phyloP scores from a whole-genome alignment of 2,329 filamentous ascomycete genomes.

The Colletotrichum noveboracense region DNA sequence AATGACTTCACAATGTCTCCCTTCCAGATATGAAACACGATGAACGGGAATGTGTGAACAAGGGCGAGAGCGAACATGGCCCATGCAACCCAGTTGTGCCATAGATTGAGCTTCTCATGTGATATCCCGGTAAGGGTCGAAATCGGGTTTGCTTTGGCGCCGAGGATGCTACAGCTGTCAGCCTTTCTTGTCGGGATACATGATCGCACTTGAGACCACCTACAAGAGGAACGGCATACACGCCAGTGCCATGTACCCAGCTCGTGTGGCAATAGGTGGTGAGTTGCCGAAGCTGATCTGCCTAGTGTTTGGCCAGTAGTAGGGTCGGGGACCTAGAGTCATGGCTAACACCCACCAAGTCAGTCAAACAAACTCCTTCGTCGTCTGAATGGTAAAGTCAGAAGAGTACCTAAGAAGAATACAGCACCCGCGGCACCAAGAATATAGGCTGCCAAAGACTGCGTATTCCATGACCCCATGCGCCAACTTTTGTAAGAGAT shows the following conservation, averaged over 20 bases:
- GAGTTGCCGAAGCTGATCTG: conserved; percentile 50
- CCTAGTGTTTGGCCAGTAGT: conserved; percentile 57
- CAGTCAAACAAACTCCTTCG: neutral
- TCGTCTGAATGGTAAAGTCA: neutral
- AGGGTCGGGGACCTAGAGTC: conserved; percentile 54
- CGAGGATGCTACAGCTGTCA: conserved; percentile 37
- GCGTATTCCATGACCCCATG: conserved; percentile 41
- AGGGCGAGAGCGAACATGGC: conserved; percentile 62
- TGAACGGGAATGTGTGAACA: conserved; percentile 65
- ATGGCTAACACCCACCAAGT: conserved; percentile 28
- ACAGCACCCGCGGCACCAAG: conserved; percentile 43
- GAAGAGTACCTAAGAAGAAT: conserved; percentile 44
- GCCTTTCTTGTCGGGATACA: too few species aligned
- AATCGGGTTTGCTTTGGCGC: conserved; percentile 62
- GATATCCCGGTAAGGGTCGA: conserved; percentile 58
- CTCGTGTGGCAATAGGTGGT: conserved; percentile 56
- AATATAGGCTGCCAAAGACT: conserved; percentile 47
- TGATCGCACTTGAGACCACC: neutral
- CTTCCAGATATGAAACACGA: conserved; percentile 53
- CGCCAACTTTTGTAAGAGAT: conserved; percentile 28
- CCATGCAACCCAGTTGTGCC: conserved; percentile 59
- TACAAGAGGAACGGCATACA: conserved; percentile 56
- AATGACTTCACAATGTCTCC: conserved; percentile 54
- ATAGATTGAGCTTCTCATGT: conserved; percentile 63
- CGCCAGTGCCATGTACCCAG: conserved; percentile 57